Evolutionary conservation across 2,329 filamentous ascomycete genomes (phyloP), one percentile per base, ranked within the genome.

Genomic region (Botryotinia convoluta): DNA sequence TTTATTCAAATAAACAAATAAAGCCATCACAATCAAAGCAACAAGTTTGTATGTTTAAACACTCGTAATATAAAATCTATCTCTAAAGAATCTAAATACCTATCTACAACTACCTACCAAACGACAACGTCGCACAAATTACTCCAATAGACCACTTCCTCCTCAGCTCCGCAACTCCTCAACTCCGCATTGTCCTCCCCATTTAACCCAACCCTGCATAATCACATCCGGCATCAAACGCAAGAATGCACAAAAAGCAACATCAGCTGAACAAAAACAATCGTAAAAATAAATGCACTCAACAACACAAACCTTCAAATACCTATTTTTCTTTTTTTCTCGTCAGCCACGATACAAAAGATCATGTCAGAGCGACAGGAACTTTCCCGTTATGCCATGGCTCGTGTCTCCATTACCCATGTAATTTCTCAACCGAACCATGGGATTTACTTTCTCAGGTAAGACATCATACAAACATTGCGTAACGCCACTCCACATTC

Each of bases 391-490:
- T 1, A 44, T 48, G 62, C 64, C 44, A 67, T 54, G 26, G 26
- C 64, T 68, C 26, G 64, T 57, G 35, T 57, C 35, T 32, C 48
- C 35, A 54, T 68, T 48, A 57, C 45, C 45, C 64, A 68, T 68
- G 45, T 2, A 39, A 54, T 5, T 20, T n/a, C 32, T 51, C 29
- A 51, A 51, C 32, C 63, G 44, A 67, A 20, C 63, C 63, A 67
- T 67, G 63, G 63, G 29, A 67, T 37, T 67, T n/a, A 9, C 8
- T 29, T 39, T 12, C 29, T 45, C 35, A 44, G 22, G 10, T 59
- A 32, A 69, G 65, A 57, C 48, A 69, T 57, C 35, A 57, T 12
- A 54, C 65, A 54, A 29, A 3, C 14, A 29, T 29, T 57, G 35
- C 10, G 35, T 57, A 57, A 68, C 48, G n/a, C 48, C 35, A 68